Evolutionary conservation across 345 rosid species (phyloP), one percentile per base, ranked within the genome.

Genomic region (Citropsis articulata): DNA sequence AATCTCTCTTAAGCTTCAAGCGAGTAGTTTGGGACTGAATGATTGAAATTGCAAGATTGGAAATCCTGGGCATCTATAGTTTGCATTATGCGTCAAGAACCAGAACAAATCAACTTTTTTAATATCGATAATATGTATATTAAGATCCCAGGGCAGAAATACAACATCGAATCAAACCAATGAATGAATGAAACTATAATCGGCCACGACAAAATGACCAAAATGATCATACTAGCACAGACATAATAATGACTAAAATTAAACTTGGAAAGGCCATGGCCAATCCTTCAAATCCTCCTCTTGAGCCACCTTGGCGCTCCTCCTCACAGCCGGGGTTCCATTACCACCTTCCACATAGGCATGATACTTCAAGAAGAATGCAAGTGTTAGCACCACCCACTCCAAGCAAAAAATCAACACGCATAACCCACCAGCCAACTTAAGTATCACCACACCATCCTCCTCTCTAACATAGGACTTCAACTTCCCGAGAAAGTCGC

Each of bases 261-360:
- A 93, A 59, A 93, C 94, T 85, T 92, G 97, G 79, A 91, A 86
- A 25, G 93, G 88, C 93, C 91, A 93, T 64, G 98, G 97, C 90
- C 97, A 94, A 75, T 91, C 88, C 81, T 89, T 90, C 89, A 90
- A 64, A 67, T 83, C 88, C 83, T 93, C 98, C n/a, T 87, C 92
- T 42, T 92, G 92, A 77, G 90, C 88, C 73, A 95, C 94, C 79
- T 90, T 92, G 12, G 91, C 88, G 68, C 85, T 90, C 27, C 89
- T 88, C 87, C 72, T 90, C 83, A 76, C 53, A 45, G 12, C 12
- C 35, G 71, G 63, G 66, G 35, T 75, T 35, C 79, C 68, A 18
- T 61, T 87, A 73, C 76, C 87, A 22, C 92, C 90, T 24, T 92
- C 95, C 2, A 91, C 90, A 36, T 85, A 91, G 9, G 86, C 90